Evolutionary conservation across 1,139 yeast genomes (phyloP).

Genomic region (Debaryomyces singareniensis): DNA sequence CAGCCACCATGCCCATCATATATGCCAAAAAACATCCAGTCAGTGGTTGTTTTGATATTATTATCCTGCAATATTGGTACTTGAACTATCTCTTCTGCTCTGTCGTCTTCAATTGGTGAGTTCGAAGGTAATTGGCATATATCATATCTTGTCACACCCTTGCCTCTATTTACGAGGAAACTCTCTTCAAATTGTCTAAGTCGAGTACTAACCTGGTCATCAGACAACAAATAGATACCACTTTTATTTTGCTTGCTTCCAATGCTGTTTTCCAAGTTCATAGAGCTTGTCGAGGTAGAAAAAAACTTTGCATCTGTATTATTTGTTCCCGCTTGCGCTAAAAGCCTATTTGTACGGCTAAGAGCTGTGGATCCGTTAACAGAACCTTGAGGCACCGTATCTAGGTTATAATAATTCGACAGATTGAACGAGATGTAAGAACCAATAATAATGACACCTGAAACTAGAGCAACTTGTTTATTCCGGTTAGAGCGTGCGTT

Average conservation of each 20-base stretch:
- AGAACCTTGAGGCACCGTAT: conserved; percentile 28
- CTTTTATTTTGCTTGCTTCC: conserved; percentile 40
- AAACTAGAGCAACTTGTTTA: conserved; percentile 35
- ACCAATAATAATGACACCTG: conserved; percentile 43
- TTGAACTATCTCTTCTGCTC: conserved; percentile 80
- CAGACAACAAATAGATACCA: conserved; percentile 48
- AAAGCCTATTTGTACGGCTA: conserved; percentile 7
- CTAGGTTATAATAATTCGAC: conserved; percentile 37
- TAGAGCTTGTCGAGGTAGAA: conserved; percentile 40
- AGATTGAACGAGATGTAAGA: conserved; percentile 38
- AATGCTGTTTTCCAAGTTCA: conserved; percentile 33
- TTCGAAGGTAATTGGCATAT: conserved; percentile 86
- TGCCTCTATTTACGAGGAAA: conserved; percentile 71
- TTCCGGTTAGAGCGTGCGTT: conserved; percentile 14
- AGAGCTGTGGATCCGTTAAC: conserved; percentile 6
- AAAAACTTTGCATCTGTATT: conserved; percentile 25
- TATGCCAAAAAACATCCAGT: conserved; percentile 93
- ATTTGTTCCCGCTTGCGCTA: conserved; percentile 1
- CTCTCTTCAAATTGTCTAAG: conserved; percentile 77
- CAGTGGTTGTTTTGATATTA: conserved; percentile 53
- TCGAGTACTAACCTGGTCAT: conserved; percentile 66
- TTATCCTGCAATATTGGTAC: conserved; percentile 61
- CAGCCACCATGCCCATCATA: conserved; percentile 98
- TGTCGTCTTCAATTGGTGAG: conserved; percentile 91
- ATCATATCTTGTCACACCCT: conserved; percentile 91